phyloP scores from a whole-genome alignment of 2,329 filamentous ascomycete species.

The Cladosporium sp. region DNA sequence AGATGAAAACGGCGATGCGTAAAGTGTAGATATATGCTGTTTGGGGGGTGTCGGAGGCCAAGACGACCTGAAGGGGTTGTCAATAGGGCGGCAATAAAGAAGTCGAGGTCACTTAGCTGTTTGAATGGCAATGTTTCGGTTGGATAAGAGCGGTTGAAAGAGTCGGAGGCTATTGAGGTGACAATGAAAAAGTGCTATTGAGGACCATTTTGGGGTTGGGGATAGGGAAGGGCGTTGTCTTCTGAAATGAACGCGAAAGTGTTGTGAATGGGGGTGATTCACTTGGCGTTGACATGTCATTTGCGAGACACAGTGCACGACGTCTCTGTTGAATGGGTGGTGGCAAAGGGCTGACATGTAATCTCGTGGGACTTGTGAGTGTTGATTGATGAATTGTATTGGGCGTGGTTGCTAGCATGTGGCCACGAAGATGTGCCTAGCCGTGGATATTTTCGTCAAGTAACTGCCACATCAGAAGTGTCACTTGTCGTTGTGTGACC shows the following conservation, averaged over 20 bases:
- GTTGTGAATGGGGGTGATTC: conserved; percentile 1
- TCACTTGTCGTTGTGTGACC: background rate
- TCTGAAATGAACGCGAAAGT: background rate
- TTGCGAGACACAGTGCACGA: too few relatives aligned
- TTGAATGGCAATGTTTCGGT: conserved; percentile 1
- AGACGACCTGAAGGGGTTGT: conserved; percentile 13
- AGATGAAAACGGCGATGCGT: conserved; percentile 7
- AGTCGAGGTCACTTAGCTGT: background rate
- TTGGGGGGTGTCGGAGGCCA: conserved; percentile 1
- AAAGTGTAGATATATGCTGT: conserved; percentile 11
- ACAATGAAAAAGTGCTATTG: conserved; percentile 3
- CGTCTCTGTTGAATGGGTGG: too few relatives aligned
- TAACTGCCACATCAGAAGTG: background rate
- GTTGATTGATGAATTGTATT: too few relatives aligned
- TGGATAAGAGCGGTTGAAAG: conserved; percentile 2
- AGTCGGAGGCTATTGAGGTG: background rate
- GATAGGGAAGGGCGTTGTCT: conserved; percentile 1
- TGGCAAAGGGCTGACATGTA: too few relatives aligned
- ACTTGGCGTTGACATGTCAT: background rate
- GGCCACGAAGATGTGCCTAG: too few relatives aligned
- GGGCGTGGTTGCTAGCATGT: too few relatives aligned
- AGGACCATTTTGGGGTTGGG: background rate
- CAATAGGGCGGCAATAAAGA: conserved; percentile 15
- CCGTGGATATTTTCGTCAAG: too few relatives aligned
- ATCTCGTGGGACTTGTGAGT: too few relatives aligned